Evolutionary conservation across 345 rosid genomes (phyloP), one percentile per base, ranked within the genome.

Genomic region (Eucalyptus dawsonii): DNA sequence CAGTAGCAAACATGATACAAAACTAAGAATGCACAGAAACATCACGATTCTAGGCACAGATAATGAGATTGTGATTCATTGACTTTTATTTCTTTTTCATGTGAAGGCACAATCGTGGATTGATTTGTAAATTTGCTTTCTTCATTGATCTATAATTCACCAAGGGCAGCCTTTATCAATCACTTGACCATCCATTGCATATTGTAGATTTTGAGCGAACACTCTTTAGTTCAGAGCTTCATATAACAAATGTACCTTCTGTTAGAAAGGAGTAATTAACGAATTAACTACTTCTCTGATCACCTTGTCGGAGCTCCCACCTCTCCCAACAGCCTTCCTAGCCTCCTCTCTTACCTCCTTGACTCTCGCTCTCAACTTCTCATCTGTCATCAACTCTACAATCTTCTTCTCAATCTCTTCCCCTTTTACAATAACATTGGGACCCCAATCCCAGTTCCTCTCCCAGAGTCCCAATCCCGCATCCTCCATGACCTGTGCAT

Each of bases 401-500:
- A 91, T 90, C 87, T 56, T 90, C 72, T 51, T 67, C 34, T 89
- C 93, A 49, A 91, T 93, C 72, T 92, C 93, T 45, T 91, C 92
- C 21, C 89, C 93, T 37, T 88, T 88, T 58, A 92, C 92, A 72
- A 91, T n/a, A 16, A 40, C 76, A 54, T 54, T 42, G 6, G 22
- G 34, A 22, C 88, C 91, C 94, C 90, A 89, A 80, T 91, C 92
- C 94, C 93, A 91, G 16, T 76, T 86, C 87, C 81, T 87, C 85
- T 44, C 56, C 89, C 91, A 88, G 37, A 88, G 42, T 86, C 95
- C 94, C 89, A 90, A 67, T 67, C 92, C 93, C 45, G 87, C 62
- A 22, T 27, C 83, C 87, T 89, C 92, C 56, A 90, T 58, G 16
- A 89, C 89, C 60, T 89, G 91, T 5, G 93, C 93, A 45, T 92